Evolutionary conservation across 2,329 filamentous ascomycete species (phyloP).

Genomic region (Exserohilum rostratum): DNA sequence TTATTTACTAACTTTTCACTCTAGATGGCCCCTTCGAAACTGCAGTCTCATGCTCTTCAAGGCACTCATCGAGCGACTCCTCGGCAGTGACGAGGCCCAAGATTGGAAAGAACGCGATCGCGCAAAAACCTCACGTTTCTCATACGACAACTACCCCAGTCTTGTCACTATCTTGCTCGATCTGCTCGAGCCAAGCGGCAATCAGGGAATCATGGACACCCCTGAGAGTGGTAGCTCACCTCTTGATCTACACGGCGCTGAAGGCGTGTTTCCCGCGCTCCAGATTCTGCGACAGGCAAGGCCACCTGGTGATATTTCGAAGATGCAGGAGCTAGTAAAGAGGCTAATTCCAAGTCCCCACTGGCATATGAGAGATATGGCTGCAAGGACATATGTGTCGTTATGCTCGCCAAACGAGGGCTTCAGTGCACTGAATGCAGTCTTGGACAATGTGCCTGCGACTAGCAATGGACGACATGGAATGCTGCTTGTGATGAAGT

Average conservation of each 20-base stretch:
- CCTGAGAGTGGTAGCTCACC: slow-evolving; percentile 29
- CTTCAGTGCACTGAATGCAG: slow-evolving; percentile 24
- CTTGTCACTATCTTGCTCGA: slow-evolving; percentile 68
- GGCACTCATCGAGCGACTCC: slow-evolving; percentile 78
- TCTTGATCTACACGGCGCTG: slow-evolving; percentile 51
- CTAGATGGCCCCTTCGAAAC: slow-evolving; percentile 90
- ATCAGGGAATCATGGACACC: slow-evolving; percentile 34
- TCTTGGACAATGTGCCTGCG: slow-evolving; percentile 21
- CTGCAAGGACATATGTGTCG: slow-evolving; percentile 68
- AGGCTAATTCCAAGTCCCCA: slow-evolving; percentile 70
- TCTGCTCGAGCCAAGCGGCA: slow-evolving; percentile 57
- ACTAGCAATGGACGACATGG: slow-evolving; percentile 42
- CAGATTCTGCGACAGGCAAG: slow-evolving; percentile 77
- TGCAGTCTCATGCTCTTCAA: slow-evolving; percentile 89
- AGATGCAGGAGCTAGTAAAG: slow-evolving; percentile 64
- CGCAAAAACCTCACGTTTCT: slow-evolving; percentile 60
- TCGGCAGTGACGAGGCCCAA: slow-evolving; percentile 71
- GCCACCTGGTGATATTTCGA: slow-evolving; percentile 63
- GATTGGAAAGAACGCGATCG: slow-evolving; percentile 61
- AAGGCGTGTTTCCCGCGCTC: slow-evolving; percentile 82
- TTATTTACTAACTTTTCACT: slow-evolving; percentile 7
- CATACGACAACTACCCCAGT: slow-evolving; percentile 71
- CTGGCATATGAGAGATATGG: slow-evolving; percentile 84
- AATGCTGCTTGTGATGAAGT: slow-evolving; percentile 38
- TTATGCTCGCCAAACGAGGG: slow-evolving; percentile 37